Base-by-base conservation (phyloP, 2,329 filamentous ascomycete species). In the Aspergillus arachidicola region DNA sequence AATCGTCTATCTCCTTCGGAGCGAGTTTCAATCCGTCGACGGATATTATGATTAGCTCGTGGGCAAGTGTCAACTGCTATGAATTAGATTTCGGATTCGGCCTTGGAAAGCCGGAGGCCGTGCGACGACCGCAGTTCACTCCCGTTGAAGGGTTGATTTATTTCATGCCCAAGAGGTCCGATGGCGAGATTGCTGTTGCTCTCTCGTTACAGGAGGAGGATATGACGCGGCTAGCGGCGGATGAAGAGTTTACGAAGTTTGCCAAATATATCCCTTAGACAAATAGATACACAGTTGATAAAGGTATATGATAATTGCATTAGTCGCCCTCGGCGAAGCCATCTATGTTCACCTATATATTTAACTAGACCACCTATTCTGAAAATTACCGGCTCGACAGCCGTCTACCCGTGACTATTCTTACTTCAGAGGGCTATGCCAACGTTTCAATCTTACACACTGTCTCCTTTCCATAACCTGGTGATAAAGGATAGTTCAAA, bases 31-130 rank as follows among this genome's bases (percentile, higher is more conserved):
- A 83, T 34, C 65, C 75, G 0, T 70, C 78, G 0, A 71, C 69
- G 0, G 83, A 86, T 45, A 72, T 87, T 3, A 81, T 83, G 76
- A 64, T 87, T 6, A 86, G 83, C 62, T 87, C 84, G 0, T 88
- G 85, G 85, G 79, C 80, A 0, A 83, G 83, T 58, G 69, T 84
- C 3, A 72, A 79, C 4, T 76, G 74, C 19, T 83, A 82, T 64
- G 72, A 78, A 0, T 72, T 82, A 6, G 82, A 86, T 51, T 87
- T 67, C 2, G 66, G 66, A 26, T 36, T 87, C 1, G 80, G 79
- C 0, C 65, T 87, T 3, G 84, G 84, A 0, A 75, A 66, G 21
- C 82, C 85, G 0, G 79, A 79, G 60, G 76, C 75, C 0, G 84
- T 86, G 26, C 73, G 84, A 0, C 73, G 85, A 55, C 85, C 85